Base-by-base conservation (phyloP, 2,329 filamentous ascomycete species). In the Colletotrichum sp. region DNA sequence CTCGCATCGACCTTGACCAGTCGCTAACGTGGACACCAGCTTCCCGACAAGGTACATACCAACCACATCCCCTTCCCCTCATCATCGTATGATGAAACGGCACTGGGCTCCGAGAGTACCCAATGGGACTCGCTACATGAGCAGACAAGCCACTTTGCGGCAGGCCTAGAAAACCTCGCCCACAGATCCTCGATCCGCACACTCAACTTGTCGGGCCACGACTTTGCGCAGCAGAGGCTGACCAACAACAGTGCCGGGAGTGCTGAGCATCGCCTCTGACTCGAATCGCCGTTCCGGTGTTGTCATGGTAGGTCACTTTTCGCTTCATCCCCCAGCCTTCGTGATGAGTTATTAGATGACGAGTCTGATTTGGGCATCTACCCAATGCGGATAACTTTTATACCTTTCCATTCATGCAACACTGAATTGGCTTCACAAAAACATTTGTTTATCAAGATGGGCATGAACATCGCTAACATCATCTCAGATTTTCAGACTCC, bases 101-200 rank as follows among this genome's bases (percentile, higher is more conserved):
- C 96, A 98, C 96, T 98, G 96, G 96, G 96, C 96, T 96, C 96
- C 94, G 95, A 98, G 89, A 85, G 85, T 79, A 83, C 85, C 86
- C 83, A 84, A 86, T 72, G 74, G 77, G 79, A 61, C 77, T 85
- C 81, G 83, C 85, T 86, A 57, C 88, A 92, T 92, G 95, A 95
- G 96, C 89, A 77, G 95, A 96, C 92, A 92, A 94, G 92, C 95
- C 95, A 95, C 87, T 91, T 95, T 95, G 95, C 87, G 95, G 95
- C 95, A 98, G 95, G 96, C 96, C 95, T 98, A 98, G 95, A 98
- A 98, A 98, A 98, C 96, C 96, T 98, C 93, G 95, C 95, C 96
- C 95, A 96, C 96, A 98, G 96, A 98, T 87, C 49, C 29, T 63
- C 64, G 70, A 73, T n/a, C 64, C 64, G 44, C 61, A 69, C 70